A percentile compares a stretch with the other conserved stretches of the same genome.
These are phyloP conservation scores for Leccinum broughii DNA, from an alignment of 768 basidiomycete species.

Conservation along the genomic window DNA sequence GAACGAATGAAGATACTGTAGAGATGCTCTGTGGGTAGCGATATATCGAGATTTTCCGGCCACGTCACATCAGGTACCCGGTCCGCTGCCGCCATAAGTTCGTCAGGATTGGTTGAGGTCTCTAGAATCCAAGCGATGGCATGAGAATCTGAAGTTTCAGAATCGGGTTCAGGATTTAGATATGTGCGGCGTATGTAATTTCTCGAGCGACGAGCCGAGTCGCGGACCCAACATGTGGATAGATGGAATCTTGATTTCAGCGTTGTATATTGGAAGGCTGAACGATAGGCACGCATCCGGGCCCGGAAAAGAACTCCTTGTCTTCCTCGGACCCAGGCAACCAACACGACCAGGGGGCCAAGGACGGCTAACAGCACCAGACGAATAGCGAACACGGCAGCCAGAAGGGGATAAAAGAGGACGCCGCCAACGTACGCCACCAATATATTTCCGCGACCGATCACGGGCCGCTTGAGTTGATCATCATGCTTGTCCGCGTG, in stretches of 20 bases:
- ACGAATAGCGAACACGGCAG: constrained; percentile 1
- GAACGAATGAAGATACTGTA: constrained; percentile 6
- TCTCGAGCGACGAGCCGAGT: not conserved
- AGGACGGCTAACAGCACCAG: not conserved
- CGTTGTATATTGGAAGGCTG: not conserved
- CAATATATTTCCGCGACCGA: not conserved
- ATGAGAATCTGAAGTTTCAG: not conserved
- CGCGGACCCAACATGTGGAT: not conserved
- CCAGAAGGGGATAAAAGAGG: constrained; percentile 4
- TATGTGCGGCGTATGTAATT: not conserved
- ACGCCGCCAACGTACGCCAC: not conserved
- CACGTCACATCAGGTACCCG: constrained; percentile 19
- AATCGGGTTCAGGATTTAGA: constrained; percentile 3
- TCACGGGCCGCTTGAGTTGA: constrained; percentile 1
- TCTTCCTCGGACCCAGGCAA: not conserved
- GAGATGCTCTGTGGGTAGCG: constrained; percentile 2
- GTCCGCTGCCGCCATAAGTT: constrained; percentile 11
- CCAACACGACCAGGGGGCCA: not conserved
- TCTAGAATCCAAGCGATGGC: constrained; percentile 23
- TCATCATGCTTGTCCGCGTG: not conserved
- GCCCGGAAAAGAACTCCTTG: not conserved
- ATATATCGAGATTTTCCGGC: constrained; percentile 14
- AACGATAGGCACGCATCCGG: not conserved
- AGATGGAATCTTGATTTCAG: not conserved
- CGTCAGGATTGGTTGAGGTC: constrained; percentile 19